These are phyloP conservation scores for Phaseolus coccineus DNA, from an alignment of 331 rosid genomes.

Conservation along the genomic window DNA sequence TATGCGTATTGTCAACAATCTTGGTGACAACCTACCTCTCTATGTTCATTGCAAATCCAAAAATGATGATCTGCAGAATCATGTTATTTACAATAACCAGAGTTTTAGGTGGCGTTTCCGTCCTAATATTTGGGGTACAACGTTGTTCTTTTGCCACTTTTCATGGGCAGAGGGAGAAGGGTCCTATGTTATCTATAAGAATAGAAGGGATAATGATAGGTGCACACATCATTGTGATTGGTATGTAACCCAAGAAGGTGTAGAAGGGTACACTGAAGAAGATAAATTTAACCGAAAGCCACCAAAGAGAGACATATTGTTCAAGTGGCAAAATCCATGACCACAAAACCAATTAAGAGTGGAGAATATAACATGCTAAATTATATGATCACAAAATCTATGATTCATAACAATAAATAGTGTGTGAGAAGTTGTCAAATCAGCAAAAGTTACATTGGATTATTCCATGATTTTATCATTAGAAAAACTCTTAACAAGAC, in stretches of 20 bases:
- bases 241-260: conserved; percentile 27
- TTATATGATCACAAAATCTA: too few relatives aligned
- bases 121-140: not conserved
- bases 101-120: not conserved
- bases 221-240: not conserved
- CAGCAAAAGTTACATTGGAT: too few relatives aligned
- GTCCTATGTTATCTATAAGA: not conserved
- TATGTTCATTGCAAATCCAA: conserved; percentile 24
- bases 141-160: conserved; percentile 34
- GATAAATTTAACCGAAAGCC: rapidly evolving
- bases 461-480: too few relatives aligned
- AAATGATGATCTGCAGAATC: not conserved
- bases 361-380: not conserved
- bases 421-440: too few relatives aligned
- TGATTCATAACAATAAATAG: too few relatives aligned
- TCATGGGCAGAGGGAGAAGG: not conserved
- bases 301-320: not conserved
- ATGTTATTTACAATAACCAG: not conserved
- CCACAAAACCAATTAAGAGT: not conserved
- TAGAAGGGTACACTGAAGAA: not conserved
- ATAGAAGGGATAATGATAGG: not conserved
- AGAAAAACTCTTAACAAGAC: too few relatives aligned
- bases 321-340: not conserved
- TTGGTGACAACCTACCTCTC: not conserved
- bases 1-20: not conserved